Conservation (phyloP, 2,329 filamentous ascomycete species). For the Cytospora leucostoma region DNA sequence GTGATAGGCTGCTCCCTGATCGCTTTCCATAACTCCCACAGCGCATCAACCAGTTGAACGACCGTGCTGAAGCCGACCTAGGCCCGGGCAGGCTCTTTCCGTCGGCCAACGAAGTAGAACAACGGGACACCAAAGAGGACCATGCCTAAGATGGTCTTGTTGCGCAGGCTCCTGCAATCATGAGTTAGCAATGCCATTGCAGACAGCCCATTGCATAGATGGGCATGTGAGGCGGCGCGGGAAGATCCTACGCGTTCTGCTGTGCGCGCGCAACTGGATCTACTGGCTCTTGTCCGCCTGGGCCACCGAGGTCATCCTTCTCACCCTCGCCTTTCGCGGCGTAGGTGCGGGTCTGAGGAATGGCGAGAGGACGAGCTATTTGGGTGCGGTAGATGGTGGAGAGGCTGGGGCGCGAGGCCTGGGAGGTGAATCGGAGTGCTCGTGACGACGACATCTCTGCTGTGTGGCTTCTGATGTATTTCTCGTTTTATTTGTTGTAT, state of each 20-base stretch:
- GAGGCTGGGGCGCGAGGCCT: neutral
- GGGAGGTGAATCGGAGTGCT: neutral
- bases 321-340: slow-evolving; percentile 9
- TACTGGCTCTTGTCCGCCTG: slow-evolving; percentile 22
- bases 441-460: neutral
- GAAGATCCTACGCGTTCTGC: slow-evolving; percentile 13
- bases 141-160: slow-evolving; percentile 13
- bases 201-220: neutral
- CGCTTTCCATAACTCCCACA: slow-evolving; percentile 14
- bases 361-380: neutral
- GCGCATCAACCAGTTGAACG: neutral
- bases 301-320: slow-evolving; percentile 24
- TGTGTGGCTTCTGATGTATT: too few species aligned
- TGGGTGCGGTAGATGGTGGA: neutral
- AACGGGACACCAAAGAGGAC: slow-evolving; percentile 4
- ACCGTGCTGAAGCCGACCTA: neutral
- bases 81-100: neutral
- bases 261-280: slow-evolving; percentile 15
- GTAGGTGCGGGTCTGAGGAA: slow-evolving; percentile 4
- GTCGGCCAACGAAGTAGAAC: slow-evolving; percentile 15
- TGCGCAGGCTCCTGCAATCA: slow-evolving; percentile 9
- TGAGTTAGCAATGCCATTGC: neutral
- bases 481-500: neutral
- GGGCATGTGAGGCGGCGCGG: accelerated
- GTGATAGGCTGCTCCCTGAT: too few species aligned